A percentile compares a stretch with the other conserved stretches of the same genome.
Evolutionary conservation across 108 stramenopile species (phyloP).

Genomic region (Fragilariopsis cylindrus): DNA sequence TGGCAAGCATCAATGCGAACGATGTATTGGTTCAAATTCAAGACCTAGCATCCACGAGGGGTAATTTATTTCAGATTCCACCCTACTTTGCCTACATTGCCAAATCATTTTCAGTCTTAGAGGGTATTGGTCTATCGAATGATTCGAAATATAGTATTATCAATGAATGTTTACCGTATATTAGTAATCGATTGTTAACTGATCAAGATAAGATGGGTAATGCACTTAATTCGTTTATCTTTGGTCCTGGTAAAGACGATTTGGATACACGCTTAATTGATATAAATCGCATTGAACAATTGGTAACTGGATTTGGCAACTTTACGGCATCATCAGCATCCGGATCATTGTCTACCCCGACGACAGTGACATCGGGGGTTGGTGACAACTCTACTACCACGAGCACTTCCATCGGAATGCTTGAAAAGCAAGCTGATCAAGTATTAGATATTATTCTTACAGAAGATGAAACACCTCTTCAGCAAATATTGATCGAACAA

Average conservation of each 20-base stretch:
- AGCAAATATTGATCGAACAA: conserved; percentile 80
- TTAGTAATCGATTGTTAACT: conserved; percentile 89
- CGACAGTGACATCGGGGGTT: background rate
- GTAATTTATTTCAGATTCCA: conserved; percentile 50
- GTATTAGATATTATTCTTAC: conserved; percentile 72
- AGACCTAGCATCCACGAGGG: conserved; percentile 66
- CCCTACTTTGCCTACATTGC: conserved; percentile 93
- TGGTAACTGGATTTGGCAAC: conserved; percentile 78
- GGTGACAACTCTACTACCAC: conserved; percentile 44
- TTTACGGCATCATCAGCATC: conserved; percentile 73
- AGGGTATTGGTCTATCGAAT: conserved; percentile 92
- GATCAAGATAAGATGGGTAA: conserved; percentile 86
- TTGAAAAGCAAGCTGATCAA: conserved; percentile 66
- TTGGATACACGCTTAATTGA: conserved; percentile 71
- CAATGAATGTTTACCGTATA: conserved; percentile 95
- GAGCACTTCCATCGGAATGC: conserved; percentile 39
- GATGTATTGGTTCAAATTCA: conserved; percentile 79
- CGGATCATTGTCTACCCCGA: conserved; percentile 35
- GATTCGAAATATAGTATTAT: conserved; percentile 93
- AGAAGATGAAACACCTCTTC: conserved; percentile 83
- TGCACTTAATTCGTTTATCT: conserved; percentile 90
- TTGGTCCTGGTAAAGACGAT: conserved; percentile 85
- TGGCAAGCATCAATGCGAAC: conserved; percentile 89
- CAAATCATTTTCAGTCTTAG: conserved; percentile 89
- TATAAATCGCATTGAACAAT: conserved; percentile 78